phyloP scores from a whole-genome alignment of 1,284 basidiomycete species.

The Pseudozyma sp. region DNA sequence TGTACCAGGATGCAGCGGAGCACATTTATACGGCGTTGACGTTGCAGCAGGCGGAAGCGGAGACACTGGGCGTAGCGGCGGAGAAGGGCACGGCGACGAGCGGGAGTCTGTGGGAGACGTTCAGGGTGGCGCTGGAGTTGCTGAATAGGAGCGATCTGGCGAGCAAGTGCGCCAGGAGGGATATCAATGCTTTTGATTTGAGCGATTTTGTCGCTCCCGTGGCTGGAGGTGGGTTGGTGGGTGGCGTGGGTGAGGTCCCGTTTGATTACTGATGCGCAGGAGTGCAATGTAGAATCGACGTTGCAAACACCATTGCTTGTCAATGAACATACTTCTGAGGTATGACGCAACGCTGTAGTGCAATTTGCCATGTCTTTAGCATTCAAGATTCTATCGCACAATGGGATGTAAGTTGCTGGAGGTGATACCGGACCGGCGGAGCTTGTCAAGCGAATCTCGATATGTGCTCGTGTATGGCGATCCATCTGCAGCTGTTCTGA shows the following conservation, averaged over 20 bases:
- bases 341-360: too few relatives aligned
- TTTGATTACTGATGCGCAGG: not conserved
- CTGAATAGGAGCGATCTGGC: conserved; percentile 63
- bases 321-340: too few relatives aligned
- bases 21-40: conserved; percentile 66
- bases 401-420: too few relatives aligned
- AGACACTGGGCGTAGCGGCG: conserved; percentile 23
- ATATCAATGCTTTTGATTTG: conserved; percentile 56
- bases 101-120: conserved; percentile 64
- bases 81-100: conserved; percentile 31
- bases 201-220: conserved; percentile 53
- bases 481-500: too few relatives aligned
- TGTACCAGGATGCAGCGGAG: conserved; percentile 65
- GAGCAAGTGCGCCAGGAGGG: conserved; percentile 29
- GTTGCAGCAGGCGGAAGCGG: conserved; percentile 58
- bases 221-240: not conserved
- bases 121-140: conserved; percentile 64
- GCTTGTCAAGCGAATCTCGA: too few relatives aligned
- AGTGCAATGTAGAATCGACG: too few relatives aligned
- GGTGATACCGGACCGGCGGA: too few relatives aligned
- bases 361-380: too few relatives aligned
- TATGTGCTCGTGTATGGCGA: too few relatives aligned
- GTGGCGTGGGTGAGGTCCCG: not conserved
- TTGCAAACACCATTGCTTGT: too few relatives aligned
- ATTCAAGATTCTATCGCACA: too few relatives aligned